Evolutionary conservation across 257 asterid species (phyloP).

Genomic region (Plantago major): DNA sequence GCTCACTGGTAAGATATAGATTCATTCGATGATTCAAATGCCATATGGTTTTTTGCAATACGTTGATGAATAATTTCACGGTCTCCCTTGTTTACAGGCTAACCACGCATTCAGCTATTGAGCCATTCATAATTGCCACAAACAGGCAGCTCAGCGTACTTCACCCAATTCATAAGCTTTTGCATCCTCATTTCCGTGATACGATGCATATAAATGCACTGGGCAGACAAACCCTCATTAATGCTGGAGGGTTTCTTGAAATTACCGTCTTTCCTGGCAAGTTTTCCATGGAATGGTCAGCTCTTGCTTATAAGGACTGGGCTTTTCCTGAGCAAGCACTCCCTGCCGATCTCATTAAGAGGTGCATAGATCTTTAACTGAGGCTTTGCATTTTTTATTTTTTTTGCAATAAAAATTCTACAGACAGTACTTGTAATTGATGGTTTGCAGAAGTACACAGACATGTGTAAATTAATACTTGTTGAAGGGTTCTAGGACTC

Average conservation of each 20-base stretch:
- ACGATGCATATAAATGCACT: slow-evolving; percentile 69
- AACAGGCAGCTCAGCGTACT: slow-evolving; percentile 71
- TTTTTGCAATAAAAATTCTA: background rate
- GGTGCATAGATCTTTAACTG: slow-evolving; percentile 30
- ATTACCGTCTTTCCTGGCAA: slow-evolving; percentile 47
- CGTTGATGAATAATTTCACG: background rate
- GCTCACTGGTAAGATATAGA: slow-evolving; percentile 65
- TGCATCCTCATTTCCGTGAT: slow-evolving; percentile 73
- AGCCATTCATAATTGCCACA: slow-evolving; percentile 74
- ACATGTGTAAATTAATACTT: too few species aligned
- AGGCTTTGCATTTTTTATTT: background rate
- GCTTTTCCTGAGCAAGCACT: slow-evolving; percentile 71
- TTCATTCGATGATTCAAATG: background rate
- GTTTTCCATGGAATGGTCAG: slow-evolving; percentile 59
- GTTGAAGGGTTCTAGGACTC: background rate
- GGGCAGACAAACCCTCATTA: slow-evolving; percentile 56
- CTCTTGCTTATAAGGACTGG: slow-evolving; percentile 51
- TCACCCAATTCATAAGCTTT: slow-evolving; percentile 77
- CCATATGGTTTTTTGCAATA: background rate
- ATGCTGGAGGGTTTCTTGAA: slow-evolving; percentile 66
- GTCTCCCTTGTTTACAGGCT: slow-evolving; percentile 37
- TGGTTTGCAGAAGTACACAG: too few species aligned
- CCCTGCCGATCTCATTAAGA: slow-evolving; percentile 70
- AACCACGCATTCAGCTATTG: slow-evolving; percentile 65
- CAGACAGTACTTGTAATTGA: background rate